Percentiles rank a stretch among this genome's conserved stretches.
Conservation (phyloP, 2,329 filamentous ascomycete genomes). For the Aspergillus sergii region DNA sequence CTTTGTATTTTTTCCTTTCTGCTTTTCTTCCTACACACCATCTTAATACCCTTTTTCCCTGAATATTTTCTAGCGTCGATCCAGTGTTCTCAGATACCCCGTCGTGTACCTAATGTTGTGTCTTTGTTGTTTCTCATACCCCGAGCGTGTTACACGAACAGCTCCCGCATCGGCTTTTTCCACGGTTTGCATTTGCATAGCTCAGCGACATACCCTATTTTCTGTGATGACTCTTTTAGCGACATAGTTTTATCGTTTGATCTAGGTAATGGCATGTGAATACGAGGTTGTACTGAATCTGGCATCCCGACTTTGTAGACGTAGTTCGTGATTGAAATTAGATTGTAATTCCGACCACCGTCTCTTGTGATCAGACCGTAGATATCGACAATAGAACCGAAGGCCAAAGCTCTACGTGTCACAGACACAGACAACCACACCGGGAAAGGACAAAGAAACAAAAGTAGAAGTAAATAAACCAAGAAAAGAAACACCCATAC, state of each 20-base stretch:
- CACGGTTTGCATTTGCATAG: slow-evolving; percentile 22
- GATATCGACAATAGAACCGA: background rate
- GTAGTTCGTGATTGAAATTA: background rate
- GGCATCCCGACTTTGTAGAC: background rate
- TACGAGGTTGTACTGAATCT: background rate
- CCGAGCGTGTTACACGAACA: slow-evolving; percentile 24
- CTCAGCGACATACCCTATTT: slow-evolving; percentile 23
- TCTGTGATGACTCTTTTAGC: background rate
- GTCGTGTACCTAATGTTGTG: slow-evolving; percentile 21
- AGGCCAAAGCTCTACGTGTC: background rate
- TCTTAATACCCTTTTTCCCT: background rate
- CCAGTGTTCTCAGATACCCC: slow-evolving; percentile 23
- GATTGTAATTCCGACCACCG: background rate
- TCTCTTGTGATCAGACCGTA: background rate
- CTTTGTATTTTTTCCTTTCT: background rate
- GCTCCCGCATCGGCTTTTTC: slow-evolving; percentile 19
- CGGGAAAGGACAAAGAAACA: too few species aligned
- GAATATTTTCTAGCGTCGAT: slow-evolving; percentile 2
- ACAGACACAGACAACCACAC: too few species aligned
- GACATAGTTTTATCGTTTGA: background rate
- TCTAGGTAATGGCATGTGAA: slow-evolving; percentile 8
- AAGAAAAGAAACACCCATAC: too few species aligned
- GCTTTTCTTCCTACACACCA: background rate
- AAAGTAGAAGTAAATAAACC: too few species aligned
- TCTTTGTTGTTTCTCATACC: slow-evolving; percentile 21